Evolutionary conservation across 2,329 filamentous ascomycete genomes (phyloP), one percentile per base, ranked within the genome.

Genomic region (Pseudogymnoascus sp.): DNA sequence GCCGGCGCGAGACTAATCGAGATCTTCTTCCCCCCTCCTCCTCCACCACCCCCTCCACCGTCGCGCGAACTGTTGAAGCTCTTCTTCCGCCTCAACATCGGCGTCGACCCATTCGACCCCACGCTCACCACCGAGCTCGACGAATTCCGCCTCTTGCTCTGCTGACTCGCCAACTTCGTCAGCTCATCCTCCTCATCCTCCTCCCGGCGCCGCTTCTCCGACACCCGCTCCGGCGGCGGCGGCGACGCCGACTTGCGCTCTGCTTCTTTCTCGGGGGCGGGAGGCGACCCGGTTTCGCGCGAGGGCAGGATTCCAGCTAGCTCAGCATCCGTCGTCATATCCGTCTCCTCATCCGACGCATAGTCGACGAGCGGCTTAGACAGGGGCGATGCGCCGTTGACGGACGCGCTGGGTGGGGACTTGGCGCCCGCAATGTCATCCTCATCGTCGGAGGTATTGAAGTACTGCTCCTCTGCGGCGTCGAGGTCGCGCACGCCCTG

Each of bases 101-200:
- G 53, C 24, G 65, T 70, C 59, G 65, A 68, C 2, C 66, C 62
- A 50, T 70, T 73, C 5, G 72, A 71, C 26, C 61, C 64, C 1
- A 66, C 60, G 31, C 70, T 71, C 43, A 74, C 66, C 46, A 76
- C 80, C 8, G 77, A 75, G 14, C 77, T 78, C 2, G 78, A 78
- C 6, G 83, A 82, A 62, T 84, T 87, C 38, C 85, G 82, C 41
- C 85, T 81, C 71, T 87, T 88, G 71, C 79, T 79, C 35, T 35
- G 41, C 11, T 67, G 64, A 59, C 83, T 78, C 67, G 90, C 86
- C 69, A 97, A 81, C 76, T 95, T 96, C 62, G 87, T 87, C n/a
- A 98, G 78, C 71, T 93, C 91, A 67, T 97, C 93, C 63, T 96
- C 93, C 53, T 97, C 93, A 66, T 96, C 91, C 63, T 97, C 93